Evolutionary conservation across 768 basidiomycete species (phyloP), one percentile per base, ranked within the genome.

Genomic region (Nidularia sp.): DNA sequence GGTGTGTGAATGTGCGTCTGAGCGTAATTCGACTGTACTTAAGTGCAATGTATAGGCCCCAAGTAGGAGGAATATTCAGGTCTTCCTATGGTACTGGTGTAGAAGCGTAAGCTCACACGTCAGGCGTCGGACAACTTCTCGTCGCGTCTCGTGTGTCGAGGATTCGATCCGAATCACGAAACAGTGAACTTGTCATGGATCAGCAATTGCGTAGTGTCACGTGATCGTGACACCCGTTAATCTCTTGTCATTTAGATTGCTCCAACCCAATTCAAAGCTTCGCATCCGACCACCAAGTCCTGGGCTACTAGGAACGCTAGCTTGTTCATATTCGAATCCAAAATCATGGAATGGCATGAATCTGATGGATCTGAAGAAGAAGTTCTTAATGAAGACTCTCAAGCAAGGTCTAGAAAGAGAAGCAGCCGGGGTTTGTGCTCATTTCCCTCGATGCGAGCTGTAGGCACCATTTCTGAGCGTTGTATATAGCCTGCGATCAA

Each of bases 401-500:
- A 75, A 43, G 58, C 74, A 46, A 72, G 67, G 1, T 71, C 68
- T 42, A 71, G 83, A 52, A 86, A 86, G 62, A 65, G 85, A 47
- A 86, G 85, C 57, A 86, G 83, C 61, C 74, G 84, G 66, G 85
- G 84, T 83, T 51, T 52, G 60, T 47, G 2, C 53, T 32, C 18
- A 34, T 50, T 25, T 15, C 35, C 42, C 2, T 29, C 31, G 43
- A 32, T 34, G 4, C 12, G 32, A 46, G 39, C 25, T 15, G n/a
- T 9, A 47, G 47, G 22, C 52, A 56, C n/a, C 36, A 29, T 43
- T 49, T 31, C 52, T 39, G 42, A 50, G 53, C 48, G 32, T 25
- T 50, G 41, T 46, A 33, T 53, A 33, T 55, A 90, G 90, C 90
- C 33, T 93, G 90, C 60, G 90, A 93, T 71, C 86, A 91, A 58